Evolutionary conservation across 106 monocot species (phyloP).

Genomic region (Allium sativum): DNA sequence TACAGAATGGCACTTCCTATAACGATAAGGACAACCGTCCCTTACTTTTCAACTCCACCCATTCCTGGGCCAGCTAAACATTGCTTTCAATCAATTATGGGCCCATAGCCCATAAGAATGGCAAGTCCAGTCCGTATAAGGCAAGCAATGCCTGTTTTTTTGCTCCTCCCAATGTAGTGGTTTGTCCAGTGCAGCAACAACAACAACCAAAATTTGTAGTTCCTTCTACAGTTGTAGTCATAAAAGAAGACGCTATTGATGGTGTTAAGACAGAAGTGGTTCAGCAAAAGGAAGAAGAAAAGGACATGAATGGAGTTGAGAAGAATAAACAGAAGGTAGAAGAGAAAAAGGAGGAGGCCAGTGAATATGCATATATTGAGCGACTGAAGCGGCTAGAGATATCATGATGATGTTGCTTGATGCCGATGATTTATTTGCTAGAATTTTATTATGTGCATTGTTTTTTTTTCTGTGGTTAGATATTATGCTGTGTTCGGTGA

Average conservation of each 20-base stretch:
- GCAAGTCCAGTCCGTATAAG: constrained; percentile 65
- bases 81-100: no score
- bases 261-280: background rate
- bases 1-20: no score
- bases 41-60: no score
- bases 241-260: background rate
- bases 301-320: background rate
- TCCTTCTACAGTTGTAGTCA: background rate
- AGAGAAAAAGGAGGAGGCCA: no score
- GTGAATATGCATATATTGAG: constrained; percentile 20
- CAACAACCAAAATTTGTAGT: constrained; percentile 7
- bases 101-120: constrained; percentile 25
- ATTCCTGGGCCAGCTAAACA: no score
- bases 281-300: background rate
- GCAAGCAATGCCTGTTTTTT: constrained; percentile 48
- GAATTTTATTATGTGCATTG: no score
- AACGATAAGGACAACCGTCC: no score
- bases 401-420: no score
- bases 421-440: no score
- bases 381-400: constrained; percentile 37
- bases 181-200: constrained; percentile 16
- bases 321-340: constrained; percentile 1
- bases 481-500: no score
- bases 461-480: no score
- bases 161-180: constrained; percentile 15